A percentile compares a stretch with the other conserved stretches of the same genome.
These are phyloP conservation scores for Geosmithia morbida DNA, from an alignment of 2,329 filamentous ascomycete genomes.

Conservation along the genomic window DNA sequence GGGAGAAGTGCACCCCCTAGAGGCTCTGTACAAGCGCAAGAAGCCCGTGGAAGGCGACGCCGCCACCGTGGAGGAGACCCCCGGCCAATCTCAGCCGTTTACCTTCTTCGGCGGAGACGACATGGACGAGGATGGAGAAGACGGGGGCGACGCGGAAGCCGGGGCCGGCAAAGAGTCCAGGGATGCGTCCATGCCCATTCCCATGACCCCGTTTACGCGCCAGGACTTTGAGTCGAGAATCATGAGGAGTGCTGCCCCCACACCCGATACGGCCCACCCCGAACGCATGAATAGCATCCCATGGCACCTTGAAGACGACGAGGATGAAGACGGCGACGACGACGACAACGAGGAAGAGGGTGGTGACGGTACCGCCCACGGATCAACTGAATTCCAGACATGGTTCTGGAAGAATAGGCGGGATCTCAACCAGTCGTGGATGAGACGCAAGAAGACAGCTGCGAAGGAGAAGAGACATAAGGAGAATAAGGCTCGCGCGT, in stretches of 20 bases:
- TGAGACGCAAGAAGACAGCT: constrained; percentile 45
- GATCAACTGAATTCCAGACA: constrained; percentile 42
- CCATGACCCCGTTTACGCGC: constrained; percentile 72
- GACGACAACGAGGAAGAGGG: constrained; percentile 10
- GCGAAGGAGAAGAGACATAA: constrained; percentile 53
- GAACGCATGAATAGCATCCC: constrained; percentile 48
- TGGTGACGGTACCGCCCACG: constrained; percentile 4
- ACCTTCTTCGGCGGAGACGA: constrained; percentile 56
- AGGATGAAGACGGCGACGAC: constrained; percentile 22
- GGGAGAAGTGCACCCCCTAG: constrained; percentile 58
- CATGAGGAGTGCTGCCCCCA: constrained; percentile 80
- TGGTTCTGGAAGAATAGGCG: constrained; percentile 57
- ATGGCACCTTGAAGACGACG: constrained; percentile 17
- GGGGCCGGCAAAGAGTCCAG: constrained; percentile 6
- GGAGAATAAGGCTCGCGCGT: constrained; percentile 44
- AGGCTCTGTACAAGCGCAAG: constrained; percentile 77
- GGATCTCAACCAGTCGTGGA: constrained; percentile 52
- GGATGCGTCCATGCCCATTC: constrained; percentile 37
- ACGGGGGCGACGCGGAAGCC: constrained; percentile 29
- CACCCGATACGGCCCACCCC: constrained; percentile 79
- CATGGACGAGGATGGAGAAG: constrained; percentile 24
- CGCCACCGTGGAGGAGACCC: constrained; percentile 8
- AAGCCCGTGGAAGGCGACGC: constrained; percentile 22
- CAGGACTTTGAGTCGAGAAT: constrained; percentile 63
- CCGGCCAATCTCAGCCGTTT: constrained; percentile 44